Conservation (phyloP, 176 grass and related monocot genomes). For the Aegilops bicornis region DNA sequence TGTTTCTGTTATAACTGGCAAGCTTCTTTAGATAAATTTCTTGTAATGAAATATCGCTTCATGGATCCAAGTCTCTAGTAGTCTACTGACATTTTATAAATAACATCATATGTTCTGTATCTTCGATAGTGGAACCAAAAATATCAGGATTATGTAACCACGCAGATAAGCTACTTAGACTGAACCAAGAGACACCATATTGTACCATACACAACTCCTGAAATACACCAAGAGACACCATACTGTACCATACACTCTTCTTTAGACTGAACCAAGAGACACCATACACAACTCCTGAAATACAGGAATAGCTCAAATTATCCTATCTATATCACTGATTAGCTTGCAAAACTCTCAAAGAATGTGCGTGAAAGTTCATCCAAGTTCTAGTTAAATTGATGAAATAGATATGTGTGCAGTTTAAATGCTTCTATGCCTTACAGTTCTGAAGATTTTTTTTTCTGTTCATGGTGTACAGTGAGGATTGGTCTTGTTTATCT, state of each 20-base stretch:
- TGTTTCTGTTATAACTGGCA: not conserved
- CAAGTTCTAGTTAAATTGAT: not conserved
- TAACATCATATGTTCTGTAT: constrained; percentile 4
- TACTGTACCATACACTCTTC: not conserved
- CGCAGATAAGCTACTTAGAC: not conserved
- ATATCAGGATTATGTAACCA: not conserved
- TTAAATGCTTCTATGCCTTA: not conserved
- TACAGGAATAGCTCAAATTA: not conserved
- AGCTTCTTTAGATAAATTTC: not conserved
- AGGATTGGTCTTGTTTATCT: constrained; percentile 69
- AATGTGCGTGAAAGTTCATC: not conserved
- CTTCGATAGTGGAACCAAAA: not conserved
- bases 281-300: not conserved
- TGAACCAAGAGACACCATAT: not conserved
- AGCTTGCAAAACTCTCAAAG: not conserved
- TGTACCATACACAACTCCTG: not conserved
- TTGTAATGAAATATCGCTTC: not conserved
- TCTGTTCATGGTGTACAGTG: constrained; percentile 38
- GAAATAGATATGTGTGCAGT: not conserved
- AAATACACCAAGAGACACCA: not conserved
- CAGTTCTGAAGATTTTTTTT: not conserved
- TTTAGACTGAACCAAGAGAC: not conserved
- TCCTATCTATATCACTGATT: not conserved
- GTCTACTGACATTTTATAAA: not conserved
- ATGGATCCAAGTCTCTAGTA: not conserved